Evolutionary conservation across 2,329 filamentous ascomycete genomes (phyloP).

Genomic region (Cercospora sp.): DNA sequence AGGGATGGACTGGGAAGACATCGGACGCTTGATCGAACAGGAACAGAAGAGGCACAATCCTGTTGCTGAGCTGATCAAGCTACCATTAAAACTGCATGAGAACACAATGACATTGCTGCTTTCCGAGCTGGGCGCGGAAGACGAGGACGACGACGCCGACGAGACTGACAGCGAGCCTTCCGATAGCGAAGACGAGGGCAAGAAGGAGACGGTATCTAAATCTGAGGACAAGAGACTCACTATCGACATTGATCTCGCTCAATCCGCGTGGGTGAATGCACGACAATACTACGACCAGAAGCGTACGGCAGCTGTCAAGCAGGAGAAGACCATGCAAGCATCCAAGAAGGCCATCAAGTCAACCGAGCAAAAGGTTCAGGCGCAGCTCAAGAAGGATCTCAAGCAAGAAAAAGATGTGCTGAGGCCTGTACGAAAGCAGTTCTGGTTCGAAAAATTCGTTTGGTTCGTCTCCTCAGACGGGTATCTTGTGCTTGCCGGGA

Average conservation of each 20-base stretch:
- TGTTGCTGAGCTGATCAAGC: slow-evolving; percentile 81
- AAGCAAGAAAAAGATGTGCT: slow-evolving; percentile 91
- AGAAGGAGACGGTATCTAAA: slow-evolving; percentile 36
- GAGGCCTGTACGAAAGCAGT: slow-evolving; percentile 75
- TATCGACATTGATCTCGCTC: slow-evolving; percentile 80
- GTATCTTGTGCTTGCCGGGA: slow-evolving; percentile 83
- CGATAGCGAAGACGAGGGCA: slow-evolving; percentile 62
- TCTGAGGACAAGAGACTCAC: slow-evolving; percentile 54
- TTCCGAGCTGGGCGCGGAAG: slow-evolving; percentile 66
- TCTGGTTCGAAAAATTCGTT: slow-evolving; percentile 97
- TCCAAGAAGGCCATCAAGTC: slow-evolving; percentile 82
- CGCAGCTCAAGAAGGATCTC: slow-evolving; percentile 81
- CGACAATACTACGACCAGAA: slow-evolving; percentile 90
- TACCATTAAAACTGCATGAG: slow-evolving; percentile 86
- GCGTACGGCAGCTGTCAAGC: slow-evolving; percentile 78
- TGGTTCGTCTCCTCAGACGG: slow-evolving; percentile 97
- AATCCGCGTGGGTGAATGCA: slow-evolving; percentile 87
- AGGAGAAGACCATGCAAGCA: slow-evolving; percentile 81
- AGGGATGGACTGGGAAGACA: slow-evolving; percentile 97
- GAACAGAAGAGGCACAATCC: slow-evolving; percentile 80
- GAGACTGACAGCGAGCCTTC: slow-evolving; percentile 67
- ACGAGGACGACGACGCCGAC: slow-evolving; percentile 58
- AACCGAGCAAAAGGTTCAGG: slow-evolving; percentile 82
- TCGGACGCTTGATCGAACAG: slow-evolving; percentile 81
- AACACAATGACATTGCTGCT: slow-evolving; percentile 82